Conservation (phyloP, 768 basidiomycete genomes). For the Infundibulicybe gibba region DNA sequence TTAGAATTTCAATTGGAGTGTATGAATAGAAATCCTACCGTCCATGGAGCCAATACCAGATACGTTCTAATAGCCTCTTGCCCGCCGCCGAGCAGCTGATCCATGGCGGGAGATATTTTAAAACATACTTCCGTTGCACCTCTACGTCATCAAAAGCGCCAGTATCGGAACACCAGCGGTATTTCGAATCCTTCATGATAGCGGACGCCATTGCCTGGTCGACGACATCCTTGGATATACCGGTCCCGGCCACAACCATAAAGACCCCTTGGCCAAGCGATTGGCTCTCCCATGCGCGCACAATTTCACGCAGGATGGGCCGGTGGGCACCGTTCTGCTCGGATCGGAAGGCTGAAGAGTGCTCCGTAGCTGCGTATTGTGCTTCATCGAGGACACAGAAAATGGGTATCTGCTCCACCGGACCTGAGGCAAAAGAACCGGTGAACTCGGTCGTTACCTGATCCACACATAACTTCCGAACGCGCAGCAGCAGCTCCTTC, state of each 20-base stretch:
- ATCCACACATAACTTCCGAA: slow-evolving; percentile 22
- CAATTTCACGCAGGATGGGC: slow-evolving; percentile 38
- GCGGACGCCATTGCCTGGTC: slow-evolving; percentile 42
- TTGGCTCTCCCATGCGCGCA: slow-evolving; percentile 36
- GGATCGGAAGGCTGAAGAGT: slow-evolving; percentile 32
- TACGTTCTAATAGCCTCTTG: slow-evolving; percentile 28
- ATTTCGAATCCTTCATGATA: slow-evolving; percentile 42
- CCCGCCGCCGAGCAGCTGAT: slow-evolving; percentile 25
- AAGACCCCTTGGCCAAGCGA: slow-evolving; percentile 35
- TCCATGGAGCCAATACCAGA: slow-evolving; percentile 44
- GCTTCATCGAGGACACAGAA: slow-evolving; percentile 46
- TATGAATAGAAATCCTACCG: slow-evolving; percentile 20
- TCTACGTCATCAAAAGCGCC: slow-evolving; percentile 34
- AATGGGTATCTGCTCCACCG: slow-evolving; percentile 25
- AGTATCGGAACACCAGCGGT: slow-evolving; percentile 42
- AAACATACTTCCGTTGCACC: slow-evolving; percentile 30
- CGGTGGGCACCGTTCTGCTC: slow-evolving; percentile 28
- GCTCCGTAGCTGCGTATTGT: slow-evolving; percentile 38
- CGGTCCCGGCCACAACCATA: slow-evolving; percentile 42
- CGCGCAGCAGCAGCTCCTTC: slow-evolving; percentile 23
- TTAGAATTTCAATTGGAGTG: neutral
- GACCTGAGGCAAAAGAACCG: slow-evolving; percentile 5
- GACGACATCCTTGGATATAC: slow-evolving; percentile 40
- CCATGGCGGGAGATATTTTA: slow-evolving; percentile 29
- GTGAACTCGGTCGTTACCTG: neutral